Evolutionary conservation across 768 basidiomycete species (phyloP).

Genomic region (Tremella yokohamensis): DNA sequence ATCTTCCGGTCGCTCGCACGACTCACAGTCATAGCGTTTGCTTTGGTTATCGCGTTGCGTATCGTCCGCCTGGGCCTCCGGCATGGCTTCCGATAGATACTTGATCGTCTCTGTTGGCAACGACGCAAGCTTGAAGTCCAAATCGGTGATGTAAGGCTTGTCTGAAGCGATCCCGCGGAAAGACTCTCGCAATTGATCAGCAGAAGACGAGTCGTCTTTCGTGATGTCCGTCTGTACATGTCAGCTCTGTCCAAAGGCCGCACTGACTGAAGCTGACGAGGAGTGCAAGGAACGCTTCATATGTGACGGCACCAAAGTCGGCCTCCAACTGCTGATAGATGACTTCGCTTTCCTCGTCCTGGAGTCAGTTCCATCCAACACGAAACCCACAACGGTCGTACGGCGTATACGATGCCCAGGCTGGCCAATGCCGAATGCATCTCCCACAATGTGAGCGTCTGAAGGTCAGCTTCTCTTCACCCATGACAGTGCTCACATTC

Average conservation of each 20-base stretch:
- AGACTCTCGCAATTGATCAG: conserved; percentile 84
- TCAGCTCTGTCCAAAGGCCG: background rate
- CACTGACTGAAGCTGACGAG: conserved; percentile 58
- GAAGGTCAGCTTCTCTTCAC: background rate
- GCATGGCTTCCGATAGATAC: conserved; percentile 80
- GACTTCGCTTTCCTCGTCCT: conserved; percentile 82
- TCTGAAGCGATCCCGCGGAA: conserved; percentile 88
- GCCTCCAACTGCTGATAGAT: conserved; percentile 74
- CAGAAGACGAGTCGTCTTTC: conserved; percentile 82
- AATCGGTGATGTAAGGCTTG: conserved; percentile 89
- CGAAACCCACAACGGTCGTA: conserved; percentile 48
- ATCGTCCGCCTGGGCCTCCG: conserved; percentile 50
- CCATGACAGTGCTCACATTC: conserved; percentile 54
- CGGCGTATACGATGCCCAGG: conserved; percentile 87
- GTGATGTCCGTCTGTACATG: conserved; percentile 77
- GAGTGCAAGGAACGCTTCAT: conserved; percentile 90
- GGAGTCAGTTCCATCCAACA: background rate
- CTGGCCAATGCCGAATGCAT: conserved; percentile 89
- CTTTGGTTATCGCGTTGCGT: conserved; percentile 3
- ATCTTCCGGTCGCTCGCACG: background rate
- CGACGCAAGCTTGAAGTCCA: conserved; percentile 80
- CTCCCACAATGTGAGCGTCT: conserved; percentile 72
- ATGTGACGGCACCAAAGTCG: conserved; percentile 83
- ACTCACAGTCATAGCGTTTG: conserved; percentile 35
- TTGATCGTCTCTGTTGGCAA: conserved; percentile 70